These are phyloP conservation scores for Aplosporella prunicola DNA, from an alignment of 2,329 filamentous ascomycete species.

Conservation along the genomic window DNA sequence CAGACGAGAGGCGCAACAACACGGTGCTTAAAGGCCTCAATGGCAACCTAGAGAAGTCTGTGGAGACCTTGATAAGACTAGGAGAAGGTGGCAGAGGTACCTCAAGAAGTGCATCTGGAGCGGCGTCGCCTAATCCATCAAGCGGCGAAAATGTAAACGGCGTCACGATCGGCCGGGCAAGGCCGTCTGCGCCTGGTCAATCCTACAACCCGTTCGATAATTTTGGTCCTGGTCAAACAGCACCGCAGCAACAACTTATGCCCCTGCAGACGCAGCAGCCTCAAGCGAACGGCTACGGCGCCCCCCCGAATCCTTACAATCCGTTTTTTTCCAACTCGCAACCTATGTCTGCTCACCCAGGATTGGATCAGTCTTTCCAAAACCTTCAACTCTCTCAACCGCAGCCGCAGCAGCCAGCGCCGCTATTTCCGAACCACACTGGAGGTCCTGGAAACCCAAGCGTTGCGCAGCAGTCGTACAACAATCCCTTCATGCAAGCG, in stretches of 20 bases:
- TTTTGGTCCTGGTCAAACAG: conserved; percentile 31
- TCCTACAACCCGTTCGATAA: conserved; percentile 37
- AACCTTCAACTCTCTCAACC: conserved; percentile 54
- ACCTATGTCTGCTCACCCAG: conserved; percentile 22
- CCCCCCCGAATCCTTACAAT: conserved; percentile 48
- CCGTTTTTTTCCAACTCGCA: conserved; percentile 51
- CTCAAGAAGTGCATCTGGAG: conserved; percentile 31
- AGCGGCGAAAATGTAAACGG: conserved; percentile 42
- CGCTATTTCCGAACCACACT: conserved; percentile 67
- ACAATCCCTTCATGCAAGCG: conserved; percentile 33
- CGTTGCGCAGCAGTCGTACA: conserved; percentile 25
- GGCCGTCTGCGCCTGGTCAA: conserved; percentile 20
- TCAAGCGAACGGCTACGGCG: conserved; percentile 15
- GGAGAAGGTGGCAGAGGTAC: conserved; percentile 55
- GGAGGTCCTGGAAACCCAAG: conserved; percentile 46
- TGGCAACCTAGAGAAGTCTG: conserved; percentile 75
- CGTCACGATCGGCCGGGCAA: conserved; percentile 32
- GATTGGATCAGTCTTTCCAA: conserved; percentile 62
- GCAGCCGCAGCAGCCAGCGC: conserved; percentile 35
- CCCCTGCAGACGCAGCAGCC: conserved; percentile 24
- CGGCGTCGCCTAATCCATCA: conserved; percentile 29
- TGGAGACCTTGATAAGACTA: conserved; percentile 74
- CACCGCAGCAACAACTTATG: conserved; percentile 18
- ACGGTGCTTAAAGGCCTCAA: conserved; percentile 73
- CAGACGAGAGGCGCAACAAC: conserved; percentile 69